phyloP scores from a whole-genome alignment of 192 early-diverging fungal species.

The Coemansia sp. region DNA sequence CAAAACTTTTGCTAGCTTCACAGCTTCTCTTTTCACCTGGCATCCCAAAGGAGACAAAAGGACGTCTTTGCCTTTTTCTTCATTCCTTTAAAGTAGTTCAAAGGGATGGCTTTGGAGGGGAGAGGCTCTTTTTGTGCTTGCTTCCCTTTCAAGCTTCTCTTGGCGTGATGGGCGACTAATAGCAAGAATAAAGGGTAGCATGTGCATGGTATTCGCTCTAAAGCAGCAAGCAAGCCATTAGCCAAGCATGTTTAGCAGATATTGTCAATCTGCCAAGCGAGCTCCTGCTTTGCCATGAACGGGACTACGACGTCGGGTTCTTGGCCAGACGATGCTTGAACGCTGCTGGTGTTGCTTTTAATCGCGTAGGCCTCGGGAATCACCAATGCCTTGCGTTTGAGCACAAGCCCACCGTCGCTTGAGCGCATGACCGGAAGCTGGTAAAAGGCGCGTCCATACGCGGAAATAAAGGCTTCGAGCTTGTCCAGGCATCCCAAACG shows the following conservation, averaged over 20 bases:
- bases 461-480: constrained; percentile 82
- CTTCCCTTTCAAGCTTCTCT: not conserved
- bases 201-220: not conserved
- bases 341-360: not conserved
- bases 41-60: not conserved
- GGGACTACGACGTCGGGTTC: constrained; percentile 70
- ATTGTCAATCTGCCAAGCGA: constrained; percentile 64
- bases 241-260: not conserved
- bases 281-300: constrained; percentile 74
- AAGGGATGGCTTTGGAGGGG: not conserved
- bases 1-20: not conserved
- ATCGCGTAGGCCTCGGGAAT: constrained; percentile 35
- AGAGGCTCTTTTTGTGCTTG: not conserved
- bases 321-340: not conserved
- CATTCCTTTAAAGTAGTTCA: not conserved
- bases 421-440: constrained; percentile 60
- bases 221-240: not conserved
- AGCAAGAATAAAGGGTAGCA: not conserved
- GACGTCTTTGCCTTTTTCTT: not conserved
- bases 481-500: constrained; percentile 81
- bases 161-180: not conserved
- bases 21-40: not conserved
- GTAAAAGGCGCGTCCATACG: constrained; percentile 88
- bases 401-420: constrained; percentile 23
- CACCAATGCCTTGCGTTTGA: constrained; percentile 17